Evolutionary conservation across 176 grass and related monocot genomes (phyloP).

Genomic region (Olyra latifolia): DNA sequence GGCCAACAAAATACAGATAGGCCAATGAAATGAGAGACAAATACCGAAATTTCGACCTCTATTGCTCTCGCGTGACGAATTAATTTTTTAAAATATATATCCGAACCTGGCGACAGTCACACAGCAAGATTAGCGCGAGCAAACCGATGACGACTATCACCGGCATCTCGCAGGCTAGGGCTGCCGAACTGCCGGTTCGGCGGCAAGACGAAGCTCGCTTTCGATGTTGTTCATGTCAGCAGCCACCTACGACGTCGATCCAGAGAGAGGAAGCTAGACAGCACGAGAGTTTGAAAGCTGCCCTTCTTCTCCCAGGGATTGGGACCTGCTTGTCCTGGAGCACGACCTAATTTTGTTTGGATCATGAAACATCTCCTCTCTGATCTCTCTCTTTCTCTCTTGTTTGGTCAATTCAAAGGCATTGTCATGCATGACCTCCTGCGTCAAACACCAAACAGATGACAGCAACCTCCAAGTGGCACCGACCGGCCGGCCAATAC

Average conservation of each 20-base stretch:
- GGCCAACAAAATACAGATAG: no score
- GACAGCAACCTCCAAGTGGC: neutral
- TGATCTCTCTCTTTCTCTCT: neutral
- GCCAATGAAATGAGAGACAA: no score
- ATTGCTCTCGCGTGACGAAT: no score
- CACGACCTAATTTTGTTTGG: neutral
- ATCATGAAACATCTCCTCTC: no score
- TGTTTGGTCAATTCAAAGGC: neutral
- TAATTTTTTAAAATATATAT: no score
- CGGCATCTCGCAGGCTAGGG: neutral
- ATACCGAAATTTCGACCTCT: no score
- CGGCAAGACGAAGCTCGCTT: neutral
- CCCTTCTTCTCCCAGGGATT: conserved; percentile 6
- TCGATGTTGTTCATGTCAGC: neutral
- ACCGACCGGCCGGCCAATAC: neutral
- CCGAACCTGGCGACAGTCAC: no score
- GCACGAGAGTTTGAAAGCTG: neutral
- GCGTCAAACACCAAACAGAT: neutral
- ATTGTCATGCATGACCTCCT: neutral
- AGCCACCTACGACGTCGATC: neutral
- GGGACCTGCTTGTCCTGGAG: neutral
- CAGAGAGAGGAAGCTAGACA: no score
- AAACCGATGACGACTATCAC: neutral
- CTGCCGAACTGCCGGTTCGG: neutral
- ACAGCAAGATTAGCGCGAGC: no score